Evolutionary conservation across 352 stramenopile genomes (phyloP).

Genomic region (Phytopythium sindhum): DNA sequence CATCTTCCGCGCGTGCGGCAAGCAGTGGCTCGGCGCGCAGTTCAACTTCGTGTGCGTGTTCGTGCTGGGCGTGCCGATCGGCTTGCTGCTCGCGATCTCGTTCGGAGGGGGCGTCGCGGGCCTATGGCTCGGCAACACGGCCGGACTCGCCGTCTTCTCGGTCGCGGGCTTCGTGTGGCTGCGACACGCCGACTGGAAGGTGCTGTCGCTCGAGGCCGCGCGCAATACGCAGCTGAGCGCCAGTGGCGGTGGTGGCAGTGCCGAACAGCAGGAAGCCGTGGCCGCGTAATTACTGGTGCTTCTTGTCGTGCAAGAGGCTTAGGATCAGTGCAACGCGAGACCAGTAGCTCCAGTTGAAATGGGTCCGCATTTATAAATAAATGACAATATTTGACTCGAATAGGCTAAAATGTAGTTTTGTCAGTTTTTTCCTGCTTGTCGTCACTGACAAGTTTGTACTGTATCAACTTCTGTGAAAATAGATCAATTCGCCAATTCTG

Average conservation of each 20-base stretch:
- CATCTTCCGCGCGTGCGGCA: conserved; percentile 26
- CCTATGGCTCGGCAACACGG: conserved; percentile 36
- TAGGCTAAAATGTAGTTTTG: too few species aligned
- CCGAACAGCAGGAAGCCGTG: not conserved
- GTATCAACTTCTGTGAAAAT: too few species aligned
- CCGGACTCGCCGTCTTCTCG: conserved; percentile 23
- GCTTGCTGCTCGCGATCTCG: conserved; percentile 17
- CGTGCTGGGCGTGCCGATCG: conserved; percentile 27
- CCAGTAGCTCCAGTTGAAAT: too few species aligned
- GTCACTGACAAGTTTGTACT: too few species aligned
- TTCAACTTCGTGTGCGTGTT: conserved; percentile 33
- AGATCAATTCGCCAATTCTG: too few species aligned
- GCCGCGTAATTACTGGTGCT: not conserved
- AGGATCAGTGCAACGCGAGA: too few species aligned
- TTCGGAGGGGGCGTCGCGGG: conserved; percentile 20
- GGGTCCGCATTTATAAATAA: too few species aligned
- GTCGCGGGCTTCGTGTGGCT: conserved; percentile 24
- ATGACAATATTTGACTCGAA: too few species aligned
- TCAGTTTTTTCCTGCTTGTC: too few species aligned
- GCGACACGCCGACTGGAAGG: conserved; percentile 27
- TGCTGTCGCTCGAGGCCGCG: conserved; percentile 24
- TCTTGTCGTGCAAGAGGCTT: too few species aligned
- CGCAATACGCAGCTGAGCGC: conserved; percentile 23
- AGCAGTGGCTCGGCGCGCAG: conserved; percentile 27
- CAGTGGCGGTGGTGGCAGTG: not conserved